Evolutionary conservation across 1,139 yeast species (phyloP), one percentile per base, ranked within the genome.

Genomic region (Pichia sp.): DNA sequence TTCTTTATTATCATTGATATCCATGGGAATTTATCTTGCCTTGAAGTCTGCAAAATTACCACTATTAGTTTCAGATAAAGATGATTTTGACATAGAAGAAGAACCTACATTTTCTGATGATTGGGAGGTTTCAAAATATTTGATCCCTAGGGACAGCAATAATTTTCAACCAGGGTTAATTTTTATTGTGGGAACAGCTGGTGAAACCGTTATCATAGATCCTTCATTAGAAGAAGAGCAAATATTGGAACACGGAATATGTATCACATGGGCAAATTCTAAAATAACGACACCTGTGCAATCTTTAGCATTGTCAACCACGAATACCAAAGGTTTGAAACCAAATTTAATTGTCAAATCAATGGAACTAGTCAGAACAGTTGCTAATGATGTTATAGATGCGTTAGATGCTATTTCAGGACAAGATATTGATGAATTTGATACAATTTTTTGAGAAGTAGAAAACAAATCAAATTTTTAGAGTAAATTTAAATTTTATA

Each of bases 41-140:
- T 73, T 90, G 56, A 81, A 81, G 56, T 79, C 92, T 27, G 83
- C 97, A 1, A 74, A 74, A 53, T 72, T 90, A 48, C 97, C 98
- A 5, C 72, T 81, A 45, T 70, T 88, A 49, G 69, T 79, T 3
- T 85, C 95, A 26, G 80, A 75, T 30, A 78, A 66, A 64, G 72
- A 78, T 53, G 66, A 64, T 41, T 71, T 68, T 41, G 79, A 76
- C 47, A 67, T 86, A 25, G 96, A 86, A 61, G 96, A 89, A 65
- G 82, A 86, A 55, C 97, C 97, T 1, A 86, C 89, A 0, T 90
- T 90, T 61, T 83, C 90, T 41, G 97, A 89, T 60, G 95, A 81
- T 62, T 90, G 86, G 92, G 84, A 74, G 60, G 73, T 70, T 55
- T 78, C 83, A 34, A 72, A 59, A 49, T 73, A 64, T 42, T 66